Base-by-base conservation (phyloP, 192 early-diverging fungal species). In the Coemansia sp. region DNA sequence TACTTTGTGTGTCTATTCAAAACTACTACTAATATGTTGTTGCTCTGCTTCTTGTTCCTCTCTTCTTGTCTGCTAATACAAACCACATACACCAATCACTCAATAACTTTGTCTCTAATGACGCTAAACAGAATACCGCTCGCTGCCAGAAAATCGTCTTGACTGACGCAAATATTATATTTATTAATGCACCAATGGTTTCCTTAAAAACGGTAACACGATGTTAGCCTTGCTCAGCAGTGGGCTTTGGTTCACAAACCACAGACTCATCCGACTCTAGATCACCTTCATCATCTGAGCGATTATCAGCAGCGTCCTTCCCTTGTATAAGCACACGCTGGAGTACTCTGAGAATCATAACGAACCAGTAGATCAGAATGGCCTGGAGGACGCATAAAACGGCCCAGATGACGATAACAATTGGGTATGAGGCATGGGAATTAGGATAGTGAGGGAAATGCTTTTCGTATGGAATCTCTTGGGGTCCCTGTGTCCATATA, bases 281-380 rank as follows among this genome's bases (percentile, higher is more conserved):
- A 51, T 78, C 84, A 7, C 65, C 67, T 62, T 83, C 78, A 69
- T 89, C 55, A 31, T 79, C 76, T 12, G 76, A 79, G 2, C 91
- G 83, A 44, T 83, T 86, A 58, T 94, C 92, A n/a, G 87, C 82
- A 6, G 88, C 89, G 50, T 68, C 78, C 14, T 83, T 83, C 23
- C 91, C 92, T 24, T 74, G 77, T 28, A 90, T 73, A 10, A 77
- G 54, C 19, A 87, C 87, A 38, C 73, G 68, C 31, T 85, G 56
- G 22, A 87, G 74, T 7, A 92, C 85, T 32, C 68, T 76, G n/a
- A 87, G 30, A 61, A 94, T 89, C 83, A 92, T 77, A 25, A 75
- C 57, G 56, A 92, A 87, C 92, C 92, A 94, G 71, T 88, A 92
- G 47, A 90, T 67, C 34, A 94, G 79, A 26, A 94, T 69, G 7